Evolutionary conservation across 2,329 filamentous ascomycete species (phyloP), one percentile per base, ranked within the genome.

Genomic region (Calycina herbarum): DNA sequence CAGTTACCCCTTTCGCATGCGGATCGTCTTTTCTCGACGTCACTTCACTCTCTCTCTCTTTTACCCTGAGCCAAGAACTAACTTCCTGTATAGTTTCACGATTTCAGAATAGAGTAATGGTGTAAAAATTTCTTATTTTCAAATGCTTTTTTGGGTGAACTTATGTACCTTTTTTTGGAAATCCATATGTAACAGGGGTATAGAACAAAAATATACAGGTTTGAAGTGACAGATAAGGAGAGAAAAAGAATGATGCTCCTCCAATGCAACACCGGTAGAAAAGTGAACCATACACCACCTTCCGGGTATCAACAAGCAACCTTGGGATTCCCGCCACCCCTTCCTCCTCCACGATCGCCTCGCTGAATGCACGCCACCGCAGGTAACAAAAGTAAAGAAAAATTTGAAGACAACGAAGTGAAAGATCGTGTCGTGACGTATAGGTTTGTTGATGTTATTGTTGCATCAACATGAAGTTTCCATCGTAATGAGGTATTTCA

Each of bases 391-490:
- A 29, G 45, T n/a, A 51, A 51, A 27, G 20, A 51, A 24, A 51
- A 24, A 24, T 51, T 8, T 54, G 10, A 40, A 17, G 59, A 11
- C 54, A 59, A 63, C 45, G 35, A 66, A 56, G 57, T 63, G 56
- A 63, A 61, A 54, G 56, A 24, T 54, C 24, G 48, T 42, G 35
- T 48, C 57, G 35, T 62, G n/a, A 31, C 40, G 27, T 57, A 11
- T 51, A 24, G 35, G 7, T 20, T 51, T 11, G 45, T 51, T 51
- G n/a, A 40, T n/a, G 8, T 69, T 54, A 73, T 67, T 73, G 70
- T 60, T 71, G 67, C 69, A 73, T 70, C 70, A 72, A 67, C 71
- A 72, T 68, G 63, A 70, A 73, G 56, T 63, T 68, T 20, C 71
- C 70, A 54, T 69, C 72, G 58, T 68, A 69, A 35, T 62, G 59